Base-by-base conservation (phyloP, 2,329 filamentous ascomycete genomes). In the Ilyonectria sp. region DNA sequence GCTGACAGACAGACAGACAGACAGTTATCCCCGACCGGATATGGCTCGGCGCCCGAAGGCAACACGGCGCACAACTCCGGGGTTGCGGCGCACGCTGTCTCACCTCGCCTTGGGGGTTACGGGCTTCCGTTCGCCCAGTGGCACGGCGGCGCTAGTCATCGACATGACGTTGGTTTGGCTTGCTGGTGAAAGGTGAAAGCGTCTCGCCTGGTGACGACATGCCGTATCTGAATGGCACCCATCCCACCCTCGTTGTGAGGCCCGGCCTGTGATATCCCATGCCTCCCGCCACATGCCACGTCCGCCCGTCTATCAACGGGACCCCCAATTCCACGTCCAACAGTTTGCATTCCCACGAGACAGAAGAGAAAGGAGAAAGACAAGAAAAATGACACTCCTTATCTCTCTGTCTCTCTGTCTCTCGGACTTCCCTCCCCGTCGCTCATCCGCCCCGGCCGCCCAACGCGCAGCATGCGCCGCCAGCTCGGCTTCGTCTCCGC, bases 1-100 rank as follows among this genome's bases (percentile, higher is more conserved):
- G 21, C 21, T 21, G 21, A 21, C 21, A 21, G 21, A 21, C 21
- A 21, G 21, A 21, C 21, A 21, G 21, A 21, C 21, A 21, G 21
- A 21, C 21, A 21, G 21, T 21, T 64, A 64, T 59, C 49, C 37
- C 56, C 63, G 63, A 65, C 50, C 56, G 63, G 50, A 65, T 46
- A 26, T 65, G 50, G 63, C 50, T 65, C 63, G 63, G 63, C 60
- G 50, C 46, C 50, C 62, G 33, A 49, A 19, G 26, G 11, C 21
- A 5, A 31, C 33, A 33, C 23, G 17, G 52, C 8, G 17, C 9
- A 17, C 6, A 47, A 47, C 13, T 26, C 53, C 44, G 54, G 61
- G 46, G 44, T 33, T 33, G 31, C 31, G 31, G 31, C 31, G 31
- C 31, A 33, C 31, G 31, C 31, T 50, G 47, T 50, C 47, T 50